Evolutionary conservation across 2,329 filamentous ascomycete genomes (phyloP), one percentile per base, ranked within the genome.

Genomic region (Diaporthe batatas): DNA sequence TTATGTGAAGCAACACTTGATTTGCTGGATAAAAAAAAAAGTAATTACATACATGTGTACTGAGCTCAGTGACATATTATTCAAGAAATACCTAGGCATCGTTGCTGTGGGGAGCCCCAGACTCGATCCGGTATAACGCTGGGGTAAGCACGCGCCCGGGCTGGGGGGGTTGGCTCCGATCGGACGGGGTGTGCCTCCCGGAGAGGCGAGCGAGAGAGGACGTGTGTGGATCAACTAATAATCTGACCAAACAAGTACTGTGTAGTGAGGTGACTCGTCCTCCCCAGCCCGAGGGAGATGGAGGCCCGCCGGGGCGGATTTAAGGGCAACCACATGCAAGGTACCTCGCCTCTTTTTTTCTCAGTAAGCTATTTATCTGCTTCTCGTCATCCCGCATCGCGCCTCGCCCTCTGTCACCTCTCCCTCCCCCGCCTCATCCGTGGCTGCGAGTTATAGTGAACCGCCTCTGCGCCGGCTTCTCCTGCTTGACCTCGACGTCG

Each of bases 121-220:
- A 53, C 62, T 53, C 8, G 8, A 67, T 67, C 29, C 18, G 62
- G 62, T 51, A 25, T 67, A 47, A 47, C 62, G 62, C 62, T 67
- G 62, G 62, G 44, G 62, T 67, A 67, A 53, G 29, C 18, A 21
- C 29, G 42, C 6, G 12, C 23, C 23, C 39, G 58, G 29, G 59
- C 59, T 65, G 29, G 59, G 62, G 62, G 1, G 34, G 29, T 5
- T 39, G 62, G 23, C 62, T 67, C 62, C 62, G 62, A 67, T 42
- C 39, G 62, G 62, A 67, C 62, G 62, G 62, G 21, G 32, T 53
- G 47, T 23, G 39, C 39, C 16, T 18, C 39, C 39, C 39, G 39
- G 39, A 18, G 39, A 42, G 39, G 39, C 16, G 39, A 14, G 10
- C 8, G 47, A 14, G n/a, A 25, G 47, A 11, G 47, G 6, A 21